These are phyloP conservation scores for Tillandsia fasciculata DNA, from an alignment of 176 grass and related monocot species.

Conservation along the genomic window DNA sequence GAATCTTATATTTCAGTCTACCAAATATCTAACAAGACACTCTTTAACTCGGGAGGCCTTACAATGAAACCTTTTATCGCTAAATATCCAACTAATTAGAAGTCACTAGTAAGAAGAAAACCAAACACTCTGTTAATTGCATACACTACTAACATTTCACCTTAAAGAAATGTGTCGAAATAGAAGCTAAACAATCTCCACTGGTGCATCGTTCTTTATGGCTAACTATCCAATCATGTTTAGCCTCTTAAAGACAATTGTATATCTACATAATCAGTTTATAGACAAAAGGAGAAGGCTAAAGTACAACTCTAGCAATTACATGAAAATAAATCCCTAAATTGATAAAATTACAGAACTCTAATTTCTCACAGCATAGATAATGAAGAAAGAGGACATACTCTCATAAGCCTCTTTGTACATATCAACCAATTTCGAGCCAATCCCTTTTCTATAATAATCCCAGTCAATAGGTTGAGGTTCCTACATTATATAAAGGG, in stretches of 20 bases:
- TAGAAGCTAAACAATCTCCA: not conserved
- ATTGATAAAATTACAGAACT: not conserved
- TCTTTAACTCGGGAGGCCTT: no score
- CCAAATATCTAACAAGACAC: not conserved
- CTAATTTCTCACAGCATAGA: not conserved
- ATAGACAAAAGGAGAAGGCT: not conserved
- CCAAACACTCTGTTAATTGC: no score
- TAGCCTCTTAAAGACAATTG: not conserved
- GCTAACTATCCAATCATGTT: not conserved
- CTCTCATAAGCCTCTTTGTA: conserved; percentile 88
- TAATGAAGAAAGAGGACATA: conserved; percentile 21
- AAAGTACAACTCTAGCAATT: not conserved
- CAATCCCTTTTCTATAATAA: conserved; percentile 83
- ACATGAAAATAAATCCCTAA: not conserved
- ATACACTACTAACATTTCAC: no score
- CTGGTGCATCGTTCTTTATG: not conserved
- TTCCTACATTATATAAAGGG: conserved; percentile 43
- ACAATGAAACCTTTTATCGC: no score
- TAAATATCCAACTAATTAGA: no score
- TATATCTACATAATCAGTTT: not conserved
- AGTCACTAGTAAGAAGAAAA: no score
- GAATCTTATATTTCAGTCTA: not conserved
- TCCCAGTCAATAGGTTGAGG: conserved; percentile 79
- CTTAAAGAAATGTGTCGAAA: not conserved
- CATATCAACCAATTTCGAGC: conserved; percentile 62